Conservation (phyloP, 176 grass and related monocot genomes). For the Cenchrus purpureus region DNA sequence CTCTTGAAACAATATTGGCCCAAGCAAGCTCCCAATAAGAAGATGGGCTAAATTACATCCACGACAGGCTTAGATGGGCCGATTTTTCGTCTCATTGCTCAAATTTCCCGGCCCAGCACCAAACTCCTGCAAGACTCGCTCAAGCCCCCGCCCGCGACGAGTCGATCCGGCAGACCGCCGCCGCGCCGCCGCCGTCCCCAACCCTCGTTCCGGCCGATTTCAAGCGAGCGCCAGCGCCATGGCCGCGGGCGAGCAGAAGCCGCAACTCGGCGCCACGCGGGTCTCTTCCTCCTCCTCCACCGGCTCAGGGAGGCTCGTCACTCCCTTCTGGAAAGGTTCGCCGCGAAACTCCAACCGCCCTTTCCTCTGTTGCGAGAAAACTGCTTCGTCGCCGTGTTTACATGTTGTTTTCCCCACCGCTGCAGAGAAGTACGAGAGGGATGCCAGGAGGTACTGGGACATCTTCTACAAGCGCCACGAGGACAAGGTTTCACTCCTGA, state of each 20-base stretch:
- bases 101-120: no score
- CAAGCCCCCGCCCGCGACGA: no score
- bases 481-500: conserved; percentile 58
- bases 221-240: conserved; percentile 25
- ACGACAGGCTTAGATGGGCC: no score
- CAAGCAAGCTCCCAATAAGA: no score
- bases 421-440: conserved; percentile 93
- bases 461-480: conserved; percentile 95
- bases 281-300: conserved; percentile 57
- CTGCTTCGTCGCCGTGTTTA: not conserved
- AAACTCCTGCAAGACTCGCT: no score
- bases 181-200: not conserved
- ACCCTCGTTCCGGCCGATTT: not conserved
- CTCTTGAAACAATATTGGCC: no score
- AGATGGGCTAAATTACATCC: no score
- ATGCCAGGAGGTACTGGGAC: conserved; percentile 94
- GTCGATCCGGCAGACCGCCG: no score
- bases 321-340: conserved; percentile 91
- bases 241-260: conserved; percentile 48
- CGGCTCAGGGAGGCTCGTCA: conserved; percentile 77
- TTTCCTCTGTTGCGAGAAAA: not conserved
- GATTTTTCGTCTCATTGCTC: no score
- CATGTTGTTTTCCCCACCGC: not conserved
- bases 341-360: not conserved
- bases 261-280: conserved; percentile 29